Percentiles rank a stretch among this genome's conserved stretches.
Conservation (phyloP, 257 asterid species). For the Dorcoceras hygrometricum region DNA sequence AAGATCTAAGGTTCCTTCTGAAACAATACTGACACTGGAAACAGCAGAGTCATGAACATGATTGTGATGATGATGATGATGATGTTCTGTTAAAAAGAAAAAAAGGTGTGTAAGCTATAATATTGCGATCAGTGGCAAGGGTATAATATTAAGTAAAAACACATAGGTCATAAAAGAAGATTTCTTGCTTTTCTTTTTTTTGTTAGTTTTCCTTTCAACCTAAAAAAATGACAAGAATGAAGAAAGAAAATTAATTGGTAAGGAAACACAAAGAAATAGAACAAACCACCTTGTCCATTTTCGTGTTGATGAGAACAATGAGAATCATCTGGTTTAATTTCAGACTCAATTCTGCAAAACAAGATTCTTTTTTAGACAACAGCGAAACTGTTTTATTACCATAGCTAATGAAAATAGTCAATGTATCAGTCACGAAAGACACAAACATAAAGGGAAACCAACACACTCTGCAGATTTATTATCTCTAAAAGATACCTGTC, state of each 20-base stretch:
- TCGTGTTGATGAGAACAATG: conserved; percentile 68
- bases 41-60: conserved; percentile 85
- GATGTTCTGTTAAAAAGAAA: conserved; percentile 51
- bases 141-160: neutral
- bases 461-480: neutral
- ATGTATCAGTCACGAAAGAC: conserved; percentile 13
- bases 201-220: neutral
- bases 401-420: conserved; percentile 14
- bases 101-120: neutral
- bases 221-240: neutral
- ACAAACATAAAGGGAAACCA: neutral
- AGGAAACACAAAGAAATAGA: conserved; percentile 1
- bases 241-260: conserved; percentile 8
- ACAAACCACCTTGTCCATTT: conserved; percentile 53
- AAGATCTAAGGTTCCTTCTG: conserved; percentile 85
- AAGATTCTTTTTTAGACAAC: conserved; percentile 17
- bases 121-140: neutral
- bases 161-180: neutral
- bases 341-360: conserved; percentile 71
- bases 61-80: conserved; percentile 63
- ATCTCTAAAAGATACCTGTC: conserved; percentile 51
- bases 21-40: conserved; percentile 85
- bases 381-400: conserved; percentile 10
- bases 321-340: conserved; percentile 58
- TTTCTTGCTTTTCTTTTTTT: neutral